Evolutionary conservation across 257 asterid genomes (phyloP).

Genomic region (Nyctanthes arbortristis): DNA sequence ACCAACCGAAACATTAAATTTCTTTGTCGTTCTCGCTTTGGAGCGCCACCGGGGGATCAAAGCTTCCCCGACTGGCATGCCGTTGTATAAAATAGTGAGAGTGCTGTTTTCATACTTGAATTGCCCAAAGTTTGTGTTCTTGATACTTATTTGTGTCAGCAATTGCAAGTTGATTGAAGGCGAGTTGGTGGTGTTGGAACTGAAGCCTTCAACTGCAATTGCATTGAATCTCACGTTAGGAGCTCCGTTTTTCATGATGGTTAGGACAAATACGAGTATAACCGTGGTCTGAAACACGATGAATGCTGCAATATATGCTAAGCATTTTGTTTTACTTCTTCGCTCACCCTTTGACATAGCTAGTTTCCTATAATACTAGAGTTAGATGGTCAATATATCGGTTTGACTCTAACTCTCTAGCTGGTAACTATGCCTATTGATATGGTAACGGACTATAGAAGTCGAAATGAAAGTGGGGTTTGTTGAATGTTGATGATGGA

Average conservation of each 20-base stretch:
- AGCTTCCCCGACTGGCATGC: constrained; percentile 19
- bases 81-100: constrained; percentile 20
- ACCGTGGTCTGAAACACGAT: constrained; percentile 11
- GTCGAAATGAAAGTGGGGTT: neutral
- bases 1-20: constrained; percentile 7
- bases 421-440: no score
- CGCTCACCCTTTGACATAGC: constrained; percentile 28
- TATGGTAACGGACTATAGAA: no score
- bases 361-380: neutral
- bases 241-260: constrained; percentile 19
- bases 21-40: constrained; percentile 17
- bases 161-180: constrained; percentile 23
- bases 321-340: constrained; percentile 29
- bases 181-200: neutral
- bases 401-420: no score
- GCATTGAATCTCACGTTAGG: constrained; percentile 30
- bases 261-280: constrained; percentile 19
- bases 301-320: constrained; percentile 30
- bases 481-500: neutral
- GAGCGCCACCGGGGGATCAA: constrained; percentile 22
- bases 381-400: neutral
- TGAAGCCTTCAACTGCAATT: constrained; percentile 15
- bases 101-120: constrained; percentile 25
- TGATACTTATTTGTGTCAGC: constrained; percentile 15
- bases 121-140: constrained; percentile 33